Evolutionary conservation across 2,329 filamentous ascomycete species (phyloP), one percentile per base, ranked within the genome.

Genomic region (Orbilia javanica): DNA sequence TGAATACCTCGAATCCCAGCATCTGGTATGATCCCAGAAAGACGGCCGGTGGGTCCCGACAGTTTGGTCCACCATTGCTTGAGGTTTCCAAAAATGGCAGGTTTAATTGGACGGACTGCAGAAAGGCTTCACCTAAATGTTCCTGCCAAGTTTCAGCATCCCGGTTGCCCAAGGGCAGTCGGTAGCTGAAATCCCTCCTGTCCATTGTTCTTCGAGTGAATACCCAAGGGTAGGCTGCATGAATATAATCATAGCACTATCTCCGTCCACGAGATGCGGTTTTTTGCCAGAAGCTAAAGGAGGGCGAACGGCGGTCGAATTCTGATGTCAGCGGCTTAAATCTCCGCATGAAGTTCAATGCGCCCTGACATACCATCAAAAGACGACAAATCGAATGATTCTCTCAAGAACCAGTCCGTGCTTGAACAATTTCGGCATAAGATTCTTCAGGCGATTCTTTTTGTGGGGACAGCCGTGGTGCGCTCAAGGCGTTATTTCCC

Each of bases 11-110:
- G 66, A 60, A 57, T 66, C 73, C 73, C 73, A 77, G 67, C 27
- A 31, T 66, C 57, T 77, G 57, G 65, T 73, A 42, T 60, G 31
- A 77, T 77, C 73, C 73, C 73, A 77, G 73, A 50, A 77, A 71
- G 73, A 77, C 73, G 73, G 73, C 73, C 66, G 66, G 73, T 77
- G 73, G 73, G 73, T 77, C 73, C 73, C 73, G 73, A 77, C 73
- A 77, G 73, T 77, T 71, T 77, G 73, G 73, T 70, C 42, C 42
- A 44, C 42, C 42, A 44, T 10, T 44, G 42, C 42, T 44, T 27
- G 46, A 60, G 44, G 50, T 71, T 77, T 77, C 73, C 73, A 66
- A 27, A 64, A 70, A 25, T 71, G 73, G 73, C 31, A 77, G 60
- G 73, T 70, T 77, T 77, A 77, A 77, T 77, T 77, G 72, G 72